Base-by-base conservation (phyloP, 495 filamentous ascomycete genomes). In the Daldinia bambusicola region DNA sequence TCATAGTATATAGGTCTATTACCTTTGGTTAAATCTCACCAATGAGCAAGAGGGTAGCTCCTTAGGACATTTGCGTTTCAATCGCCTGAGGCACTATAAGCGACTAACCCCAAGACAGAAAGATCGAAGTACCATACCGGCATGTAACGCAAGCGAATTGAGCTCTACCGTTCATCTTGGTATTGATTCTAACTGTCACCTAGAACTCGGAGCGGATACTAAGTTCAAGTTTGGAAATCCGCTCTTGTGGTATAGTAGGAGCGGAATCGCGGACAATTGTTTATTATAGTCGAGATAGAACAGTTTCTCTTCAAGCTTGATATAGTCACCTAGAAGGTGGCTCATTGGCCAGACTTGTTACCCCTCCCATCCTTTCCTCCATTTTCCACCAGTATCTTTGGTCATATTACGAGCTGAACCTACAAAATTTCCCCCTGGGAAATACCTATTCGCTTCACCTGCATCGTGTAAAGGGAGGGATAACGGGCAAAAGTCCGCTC, bases 21-120 rank as follows among this genome's bases (percentile, higher is more conserved):
- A 76, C 78, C 16, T 80, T 52, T 52, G 77, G 45, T 75, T 79
- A 10, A 22, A 9, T 40, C 78, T 76, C 71, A 83, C 82, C 8
- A 82, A 57, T 2, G 76, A 74, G 59, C 82, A 84, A 14, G 71
- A 71, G 3, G 83, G 83, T 2, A 83, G 57, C 16, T 64, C 69
- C 61, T 83, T 85, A 52, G 79, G 79, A 52, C 83, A 85, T 78
- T 80, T 83, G 1, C 82, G 77, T 72, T 85, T 85, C 59, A 75
- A 34, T 40, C 65, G 61, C 55, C 73, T 75, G 3, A 26, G 26
- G 40, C 3, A 3, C 22, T 51, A 30, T 63, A 22, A 67, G 51
- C 34, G 53, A 32, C 3, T 14, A 41, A 30, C 38, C 26, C 32
- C 6, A 20, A 57, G 13, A 38, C 8, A 48, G 22, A 22, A 22